Evolutionary conservation across 2,329 filamentous ascomycete species (phyloP).

Genomic region (Hymenoscyphus linearis): DNA sequence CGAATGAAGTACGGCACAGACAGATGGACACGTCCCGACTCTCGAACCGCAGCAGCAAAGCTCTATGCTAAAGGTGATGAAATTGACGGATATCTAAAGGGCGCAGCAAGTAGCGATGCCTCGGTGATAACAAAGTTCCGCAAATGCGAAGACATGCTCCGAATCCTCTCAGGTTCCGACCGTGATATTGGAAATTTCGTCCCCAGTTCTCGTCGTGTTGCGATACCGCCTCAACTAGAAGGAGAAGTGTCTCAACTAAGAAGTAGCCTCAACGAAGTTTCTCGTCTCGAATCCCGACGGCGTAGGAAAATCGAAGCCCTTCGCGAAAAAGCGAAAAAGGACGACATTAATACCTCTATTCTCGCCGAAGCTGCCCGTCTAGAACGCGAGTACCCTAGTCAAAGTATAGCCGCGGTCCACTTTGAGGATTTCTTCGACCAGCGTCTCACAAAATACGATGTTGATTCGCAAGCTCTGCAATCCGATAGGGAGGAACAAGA

Average conservation of each 20-base stretch:
- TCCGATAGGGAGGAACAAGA: conserved; percentile 75
- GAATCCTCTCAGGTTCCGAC: conserved; percentile 72
- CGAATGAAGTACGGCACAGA: conserved; percentile 80
- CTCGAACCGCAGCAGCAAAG: conserved; percentile 56
- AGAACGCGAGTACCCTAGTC: conserved; percentile 80
- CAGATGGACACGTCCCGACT: conserved; percentile 69
- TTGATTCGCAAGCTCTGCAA: conserved; percentile 64
- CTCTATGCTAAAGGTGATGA: conserved; percentile 44
- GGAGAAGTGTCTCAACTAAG: conserved; percentile 72
- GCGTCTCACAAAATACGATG: conserved; percentile 74
- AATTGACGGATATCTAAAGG: conserved; percentile 81
- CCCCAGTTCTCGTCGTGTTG: conserved; percentile 73
- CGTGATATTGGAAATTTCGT: conserved; percentile 82
- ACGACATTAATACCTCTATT: conserved; percentile 85
- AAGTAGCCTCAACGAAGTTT: conserved; percentile 77
- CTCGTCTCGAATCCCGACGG: conserved; percentile 73
- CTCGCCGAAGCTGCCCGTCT: conserved; percentile 77
- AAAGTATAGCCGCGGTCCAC: conserved; percentile 77
- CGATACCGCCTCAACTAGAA: conserved; percentile 76
- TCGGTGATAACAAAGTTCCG: conserved; percentile 67
- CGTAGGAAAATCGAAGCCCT: conserved; percentile 74
- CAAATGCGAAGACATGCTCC: conserved; percentile 68
- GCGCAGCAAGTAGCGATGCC: conserved; percentile 60
- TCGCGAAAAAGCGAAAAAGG: conserved; percentile 71
- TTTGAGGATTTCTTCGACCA: conserved; percentile 90